Percentiles rank a stretch among this genome's conserved stretches.
Conservation (phyloP, 352 stramenopile genomes). For the Pythium oligandrum region DNA sequence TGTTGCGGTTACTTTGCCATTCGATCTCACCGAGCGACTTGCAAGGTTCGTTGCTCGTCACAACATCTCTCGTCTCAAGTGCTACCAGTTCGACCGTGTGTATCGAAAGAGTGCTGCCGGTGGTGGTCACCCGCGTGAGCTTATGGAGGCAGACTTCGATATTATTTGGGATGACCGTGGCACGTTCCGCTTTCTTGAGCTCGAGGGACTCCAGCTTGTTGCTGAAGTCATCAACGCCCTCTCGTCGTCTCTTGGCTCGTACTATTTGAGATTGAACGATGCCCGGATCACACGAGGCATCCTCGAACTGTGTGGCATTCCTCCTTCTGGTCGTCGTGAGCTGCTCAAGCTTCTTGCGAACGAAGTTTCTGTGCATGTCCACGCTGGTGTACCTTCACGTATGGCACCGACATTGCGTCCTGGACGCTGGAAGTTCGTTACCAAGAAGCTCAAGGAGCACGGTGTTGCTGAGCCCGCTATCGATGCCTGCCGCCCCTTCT, state of each 20-base stretch:
- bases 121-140: conserved; percentile 71
- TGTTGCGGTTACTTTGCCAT: conserved; percentile 77
- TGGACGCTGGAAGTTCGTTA: conserved; percentile 70
- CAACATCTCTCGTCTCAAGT: conserved; percentile 78
- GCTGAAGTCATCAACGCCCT: conserved; percentile 67
- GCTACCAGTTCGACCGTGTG: conserved; percentile 82
- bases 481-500: conserved; percentile 70
- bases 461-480: conserved; percentile 36
- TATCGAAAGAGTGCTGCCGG: conserved; percentile 72
- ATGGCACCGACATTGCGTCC: conserved; percentile 53
- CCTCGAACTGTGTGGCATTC: conserved; percentile 63
- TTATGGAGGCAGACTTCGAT: conserved; percentile 80
- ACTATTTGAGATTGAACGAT: conserved; percentile 81
- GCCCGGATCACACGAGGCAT: conserved; percentile 63
- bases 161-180: conserved; percentile 78
- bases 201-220: conserved; percentile 76
- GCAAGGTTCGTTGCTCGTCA: conserved; percentile 77
- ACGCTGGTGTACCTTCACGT: conserved; percentile 53
- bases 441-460: conserved; percentile 64
- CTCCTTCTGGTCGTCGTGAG: conserved; percentile 46
- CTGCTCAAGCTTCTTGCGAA: conserved; percentile 76
- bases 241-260: conserved; percentile 52
- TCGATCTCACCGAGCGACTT: conserved; percentile 79
- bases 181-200: conserved; percentile 62
- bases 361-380: conserved; percentile 61